Evolutionary conservation across 2,329 filamentous ascomycete species (phyloP).

Genomic region (Lojkania enalia): DNA sequence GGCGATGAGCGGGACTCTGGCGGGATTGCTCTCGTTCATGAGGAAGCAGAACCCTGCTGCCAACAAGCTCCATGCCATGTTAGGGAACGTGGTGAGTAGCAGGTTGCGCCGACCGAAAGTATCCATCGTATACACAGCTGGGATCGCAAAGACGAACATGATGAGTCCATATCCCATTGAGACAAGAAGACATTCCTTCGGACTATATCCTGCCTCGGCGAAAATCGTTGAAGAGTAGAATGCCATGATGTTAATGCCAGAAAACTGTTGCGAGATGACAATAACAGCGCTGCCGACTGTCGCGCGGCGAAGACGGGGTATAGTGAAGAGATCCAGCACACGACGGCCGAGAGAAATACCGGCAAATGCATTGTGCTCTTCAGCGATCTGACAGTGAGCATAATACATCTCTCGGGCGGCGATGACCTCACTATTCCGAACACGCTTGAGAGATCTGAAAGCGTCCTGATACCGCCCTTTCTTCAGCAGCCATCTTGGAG

Average conservation of each 20-base stretch:
- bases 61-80: conserved; percentile 73
- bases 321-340: conserved; percentile 60
- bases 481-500: conserved; percentile 35
- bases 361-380: conserved; percentile 25
- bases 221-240: conserved; percentile 75
- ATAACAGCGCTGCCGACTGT: conserved; percentile 73
- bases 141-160: conserved; percentile 43
- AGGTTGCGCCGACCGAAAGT: conserved; percentile 75
- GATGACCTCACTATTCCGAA: conserved; percentile 34
- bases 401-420: conserved; percentile 43
- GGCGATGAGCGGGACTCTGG: conserved; percentile 54
- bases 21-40: conserved; percentile 45
- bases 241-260: conserved; percentile 63
- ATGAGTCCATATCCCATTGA: conserved; percentile 18
- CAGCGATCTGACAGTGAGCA: conserved; percentile 33
- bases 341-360: conserved; percentile 26
- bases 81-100: conserved; percentile 49
- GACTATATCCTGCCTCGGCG: conserved; percentile 51
- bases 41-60: conserved; percentile 55
- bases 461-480: conserved; percentile 32
- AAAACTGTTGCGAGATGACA: conserved; percentile 68
- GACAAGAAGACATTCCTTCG: conserved; percentile 18
- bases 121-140: conserved; percentile 77
- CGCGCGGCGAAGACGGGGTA: conserved; percentile 68
- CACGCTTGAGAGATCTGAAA: conserved; percentile 30